Evolutionary conservation across 2,329 filamentous ascomycete genomes (phyloP).

Genomic region (Venturia asperata): DNA sequence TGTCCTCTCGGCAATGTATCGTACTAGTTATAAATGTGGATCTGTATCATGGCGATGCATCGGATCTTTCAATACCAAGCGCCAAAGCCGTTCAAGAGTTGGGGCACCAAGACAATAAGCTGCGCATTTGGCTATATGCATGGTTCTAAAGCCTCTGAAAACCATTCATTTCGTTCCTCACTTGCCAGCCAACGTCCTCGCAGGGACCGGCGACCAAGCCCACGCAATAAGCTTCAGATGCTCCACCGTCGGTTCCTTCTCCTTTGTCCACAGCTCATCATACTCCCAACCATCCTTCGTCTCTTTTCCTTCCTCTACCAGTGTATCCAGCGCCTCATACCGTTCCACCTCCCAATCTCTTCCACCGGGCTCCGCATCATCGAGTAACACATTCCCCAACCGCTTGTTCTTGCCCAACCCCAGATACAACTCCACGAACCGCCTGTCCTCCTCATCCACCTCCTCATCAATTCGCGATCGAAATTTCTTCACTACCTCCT

Average conservation of each 20-base stretch:
- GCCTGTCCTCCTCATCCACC: slow-evolving; percentile 21
- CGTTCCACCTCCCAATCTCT: slow-evolving; percentile 27
- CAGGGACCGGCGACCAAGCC: slow-evolving; percentile 27
- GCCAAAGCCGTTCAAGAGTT: too few species aligned
- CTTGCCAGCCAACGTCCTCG: slow-evolving; percentile 14
- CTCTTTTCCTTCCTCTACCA: slow-evolving; percentile 25
- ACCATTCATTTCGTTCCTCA: neutral
- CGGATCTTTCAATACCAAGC: too few species aligned
- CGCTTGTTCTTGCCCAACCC: slow-evolving; percentile 26
- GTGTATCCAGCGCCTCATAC: slow-evolving; percentile 24
- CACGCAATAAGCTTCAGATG: slow-evolving; percentile 27
- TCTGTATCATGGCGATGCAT: too few species aligned
- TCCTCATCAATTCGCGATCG: slow-evolving; percentile 22
- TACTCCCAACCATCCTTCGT: slow-evolving; percentile 21
- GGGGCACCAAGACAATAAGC: too few species aligned
- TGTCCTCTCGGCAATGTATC: too few species aligned
- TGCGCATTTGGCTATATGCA: neutral
- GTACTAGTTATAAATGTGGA: too few species aligned
- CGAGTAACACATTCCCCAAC: slow-evolving; percentile 28
- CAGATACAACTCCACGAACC: slow-evolving; percentile 26
- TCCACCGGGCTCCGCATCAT: slow-evolving; percentile 26
- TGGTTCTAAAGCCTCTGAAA: neutral
- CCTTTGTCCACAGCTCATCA: slow-evolving; percentile 25
- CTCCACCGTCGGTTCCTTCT: slow-evolving; percentile 21
- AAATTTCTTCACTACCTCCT: slow-evolving; percentile 24